Base-by-base conservation (phyloP, 2,329 filamentous ascomycete species). In the Cercospora sp. region DNA sequence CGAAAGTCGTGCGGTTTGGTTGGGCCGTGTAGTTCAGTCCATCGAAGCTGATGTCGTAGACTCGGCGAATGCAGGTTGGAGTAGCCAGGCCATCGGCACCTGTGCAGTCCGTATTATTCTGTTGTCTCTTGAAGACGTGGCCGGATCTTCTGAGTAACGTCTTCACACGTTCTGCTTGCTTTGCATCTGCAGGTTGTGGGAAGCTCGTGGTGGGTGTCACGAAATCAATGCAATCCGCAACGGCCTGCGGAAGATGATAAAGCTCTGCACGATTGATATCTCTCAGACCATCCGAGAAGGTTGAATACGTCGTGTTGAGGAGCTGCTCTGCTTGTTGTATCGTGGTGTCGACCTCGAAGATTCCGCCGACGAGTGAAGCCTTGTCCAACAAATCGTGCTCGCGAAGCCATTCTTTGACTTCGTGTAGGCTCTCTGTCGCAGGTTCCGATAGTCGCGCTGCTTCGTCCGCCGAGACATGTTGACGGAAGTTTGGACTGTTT, bases 1-100 rank as follows among this genome's bases (percentile, higher is more conserved):
- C 72, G 61, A 74, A 75, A 5, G 65, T 75, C 20, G 70, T 72
- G 1, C 73, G 69, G 18, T 73, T 70, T 6, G 73, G 71, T 31
- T 70, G 64, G 16, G 69, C 45, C 1, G 67, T 73, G 48, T 74
- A 72, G 31, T 70, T 67, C 58, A 67, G 9, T 9, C 66, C 66
- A 16, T 67, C 66, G 23, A 67, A 67, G 3, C 20, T 61, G 61
- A 75, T 74, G n/a, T 68, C 66, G 53, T 74, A 75, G n/a, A 70
- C 64, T 48, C 66, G 51, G 16, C 71, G 62, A 45, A 75, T 70
- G 18, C 73, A 74, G 5, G 65, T 55, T 8, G 73, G 73, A 2
- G 71, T 72, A 2, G 68, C 66, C 2, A 69, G 23, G 60, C 72
- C 69, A 16, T 65, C 58, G 16, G 62, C 30, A 4, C 66, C 39